Evolutionary conservation across 2,329 filamentous ascomycete species (phyloP), one percentile per base, ranked within the genome.

Genomic region (Pestalotiopsis fici): DNA sequence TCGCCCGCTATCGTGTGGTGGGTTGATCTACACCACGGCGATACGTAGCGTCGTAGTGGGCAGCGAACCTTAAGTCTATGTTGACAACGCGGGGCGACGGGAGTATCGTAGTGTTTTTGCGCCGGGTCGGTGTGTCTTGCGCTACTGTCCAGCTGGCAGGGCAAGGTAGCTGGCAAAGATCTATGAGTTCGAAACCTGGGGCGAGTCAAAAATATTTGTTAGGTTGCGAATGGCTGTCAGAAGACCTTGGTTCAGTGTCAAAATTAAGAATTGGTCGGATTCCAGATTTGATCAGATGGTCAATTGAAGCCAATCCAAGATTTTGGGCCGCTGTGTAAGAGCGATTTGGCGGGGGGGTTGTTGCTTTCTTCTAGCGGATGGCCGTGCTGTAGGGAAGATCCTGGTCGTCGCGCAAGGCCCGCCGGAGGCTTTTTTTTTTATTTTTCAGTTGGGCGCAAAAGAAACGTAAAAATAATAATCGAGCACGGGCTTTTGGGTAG

Each of bases 391-490:
- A 68, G 59, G 67, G 67, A 68, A 68, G 64, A 68, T 64, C 67
- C 67, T 35, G 64, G 67, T 62, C 21, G 60, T 47, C 5, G 59
- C 55, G 31, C 60, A 64, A 63, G 11, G 62, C 65, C 65, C 39
- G 59, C 65, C n/a, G 43, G 31, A 35, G 43, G 39, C 39, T 47
- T n/a, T 50, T 50, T 50, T 50, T 43, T 15, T 43, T 50, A n/a
- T n/a, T n/a, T n/a, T 47, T 37, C 59, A 67, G 67, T 68, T 68
- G 67, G 67, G 64, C 64, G 64, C 59, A 66, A 64, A 66, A 61
- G 50, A 55, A 60, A 39, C 28, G 37, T 59, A 50, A 50, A 39
- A 23, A 50, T 7, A 23, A 39, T 25, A 31, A 37, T 25, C 15
- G 27, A 31, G n/a, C 27, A 59, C 21, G 60, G 62, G 15, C 50